Evolutionary conservation across 768 basidiomycete genomes (phyloP).

Genomic region (Auriscalpium vulgare): DNA sequence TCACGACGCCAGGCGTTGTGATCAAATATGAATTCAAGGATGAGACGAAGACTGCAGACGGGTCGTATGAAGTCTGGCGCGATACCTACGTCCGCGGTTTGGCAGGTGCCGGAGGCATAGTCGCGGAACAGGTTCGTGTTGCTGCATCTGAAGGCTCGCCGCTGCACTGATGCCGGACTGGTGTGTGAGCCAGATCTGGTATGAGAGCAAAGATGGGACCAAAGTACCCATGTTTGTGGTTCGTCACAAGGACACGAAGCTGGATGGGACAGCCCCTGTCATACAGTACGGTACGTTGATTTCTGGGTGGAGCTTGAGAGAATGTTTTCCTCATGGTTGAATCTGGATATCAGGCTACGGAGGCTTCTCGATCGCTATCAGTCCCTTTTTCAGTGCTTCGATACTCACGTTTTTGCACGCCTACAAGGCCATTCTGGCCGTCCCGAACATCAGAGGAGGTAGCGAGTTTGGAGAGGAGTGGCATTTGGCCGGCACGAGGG

Average conservation of each 20-base stretch:
- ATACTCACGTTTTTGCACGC: conserved; percentile 67
- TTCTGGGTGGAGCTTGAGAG: neutral
- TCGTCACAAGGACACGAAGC: conserved; percentile 57
- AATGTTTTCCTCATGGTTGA: neutral
- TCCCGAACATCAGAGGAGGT: conserved; percentile 46
- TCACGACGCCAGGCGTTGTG: conserved; percentile 64
- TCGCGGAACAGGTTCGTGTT: conserved; percentile 45
- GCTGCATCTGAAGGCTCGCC: too few relatives aligned
- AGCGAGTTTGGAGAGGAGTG: conserved; percentile 81
- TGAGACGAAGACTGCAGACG: conserved; percentile 25
- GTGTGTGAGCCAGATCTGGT: conserved; percentile 51
- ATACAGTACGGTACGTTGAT: conserved; percentile 59
- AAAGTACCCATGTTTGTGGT: conserved; percentile 83
- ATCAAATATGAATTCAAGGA: conserved; percentile 51
- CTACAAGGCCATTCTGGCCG: conserved; percentile 60
- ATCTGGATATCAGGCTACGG: conserved; percentile 50
- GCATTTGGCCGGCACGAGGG: conserved; percentile 65
- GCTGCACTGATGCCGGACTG: too few relatives aligned
- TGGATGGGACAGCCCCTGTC: conserved; percentile 69
- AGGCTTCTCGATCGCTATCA: conserved; percentile 68
- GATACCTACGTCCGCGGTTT: conserved; percentile 53
- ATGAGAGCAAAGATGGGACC: conserved; percentile 70
- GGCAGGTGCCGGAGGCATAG: conserved; percentile 53
- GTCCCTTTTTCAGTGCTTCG: conserved; percentile 63
- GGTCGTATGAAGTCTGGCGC: conserved; percentile 52